Evolutionary conservation across 1,284 basidiomycete genomes (phyloP).

Genomic region (Ganoderma lingzhi): DNA sequence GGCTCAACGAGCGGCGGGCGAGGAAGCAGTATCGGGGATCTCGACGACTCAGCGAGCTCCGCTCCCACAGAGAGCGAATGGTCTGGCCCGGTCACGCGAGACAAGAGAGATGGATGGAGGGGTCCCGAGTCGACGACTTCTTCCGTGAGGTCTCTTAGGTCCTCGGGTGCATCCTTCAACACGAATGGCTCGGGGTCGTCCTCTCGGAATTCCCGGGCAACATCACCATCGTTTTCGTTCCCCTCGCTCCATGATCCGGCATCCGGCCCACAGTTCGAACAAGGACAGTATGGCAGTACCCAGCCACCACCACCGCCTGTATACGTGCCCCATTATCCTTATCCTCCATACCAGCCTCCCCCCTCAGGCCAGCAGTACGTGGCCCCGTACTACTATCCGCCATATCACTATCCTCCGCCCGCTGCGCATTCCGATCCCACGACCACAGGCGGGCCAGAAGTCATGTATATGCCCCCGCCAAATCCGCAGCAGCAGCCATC

Average conservation of each 20-base stretch:
- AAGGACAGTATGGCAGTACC: slow-evolving; percentile 45
- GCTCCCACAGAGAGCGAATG: slow-evolving; percentile 83
- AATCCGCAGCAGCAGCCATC: slow-evolving; percentile 41
- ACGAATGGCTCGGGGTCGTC: slow-evolving; percentile 64
- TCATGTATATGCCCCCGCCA: slow-evolving; percentile 40
- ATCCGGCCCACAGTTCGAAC: slow-evolving; percentile 57
- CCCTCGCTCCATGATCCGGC: slow-evolving; percentile 73
- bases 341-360: slow-evolving; percentile 40
- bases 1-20: slow-evolving; percentile 65
- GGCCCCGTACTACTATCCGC: slow-evolving; percentile 51
- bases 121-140: slow-evolving; percentile 57
- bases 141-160: slow-evolving; percentile 62
- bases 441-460: slow-evolving; percentile 43
- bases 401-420: slow-evolving; percentile 48
- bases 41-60: slow-evolving; percentile 71
- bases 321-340: slow-evolving; percentile 44
- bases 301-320: slow-evolving; percentile 45
- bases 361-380: slow-evolving; percentile 43
- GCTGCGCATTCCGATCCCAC: slow-evolving; percentile 47
- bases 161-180: slow-evolving; percentile 57
- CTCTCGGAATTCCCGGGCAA: slow-evolving; percentile 72
- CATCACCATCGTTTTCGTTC: slow-evolving; percentile 78
- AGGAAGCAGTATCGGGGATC: slow-evolving; percentile 64
- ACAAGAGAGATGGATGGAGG: slow-evolving; percentile 58
- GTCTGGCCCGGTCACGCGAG: slow-evolving; percentile 66